These are phyloP conservation scores for Sicyos baderoa DNA, from an alignment of 306 rosid genomes.

Conservation along the genomic window DNA sequence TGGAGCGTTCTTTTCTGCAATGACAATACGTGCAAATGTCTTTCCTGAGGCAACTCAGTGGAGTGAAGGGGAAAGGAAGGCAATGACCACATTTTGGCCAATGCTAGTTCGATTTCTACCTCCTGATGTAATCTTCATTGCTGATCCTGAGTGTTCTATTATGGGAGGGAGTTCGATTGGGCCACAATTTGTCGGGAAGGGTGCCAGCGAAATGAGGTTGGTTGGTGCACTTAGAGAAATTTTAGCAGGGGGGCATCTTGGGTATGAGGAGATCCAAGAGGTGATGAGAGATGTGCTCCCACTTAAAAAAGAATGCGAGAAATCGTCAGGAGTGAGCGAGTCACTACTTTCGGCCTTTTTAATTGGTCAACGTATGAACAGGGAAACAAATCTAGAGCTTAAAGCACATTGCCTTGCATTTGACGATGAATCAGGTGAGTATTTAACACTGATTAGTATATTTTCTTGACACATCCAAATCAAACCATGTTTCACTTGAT, in stretches of 20 bases:
- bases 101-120: constrained; percentile 69
- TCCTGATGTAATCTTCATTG: constrained; percentile 67
- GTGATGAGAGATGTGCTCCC: constrained; percentile 76
- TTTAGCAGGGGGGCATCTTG: constrained; percentile 90
- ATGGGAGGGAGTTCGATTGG: constrained; percentile 88
- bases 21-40: constrained; percentile 85
- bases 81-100: constrained; percentile 79
- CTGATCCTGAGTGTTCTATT: constrained; percentile 85
- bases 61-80: constrained; percentile 92
- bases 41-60: constrained; percentile 94
- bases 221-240: constrained; percentile 93
- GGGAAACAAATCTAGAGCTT: constrained; percentile 86
- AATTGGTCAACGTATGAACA: constrained; percentile 95
- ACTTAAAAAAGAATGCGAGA: constrained; percentile 29
- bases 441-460: not conserved
- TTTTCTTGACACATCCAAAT: constrained; percentile 1
- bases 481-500: not conserved
- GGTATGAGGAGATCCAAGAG: constrained; percentile 93
- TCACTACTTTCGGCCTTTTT: constrained; percentile 85
- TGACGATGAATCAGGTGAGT: constrained; percentile 77
- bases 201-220: constrained; percentile 74
- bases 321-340: constrained; percentile 51
- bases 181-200: constrained; percentile 62
- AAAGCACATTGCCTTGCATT: constrained; percentile 95
- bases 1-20: constrained; percentile 88